Base-by-base conservation (phyloP, 129 eudicot genomes). In the Centaurea solstitialis region DNA sequence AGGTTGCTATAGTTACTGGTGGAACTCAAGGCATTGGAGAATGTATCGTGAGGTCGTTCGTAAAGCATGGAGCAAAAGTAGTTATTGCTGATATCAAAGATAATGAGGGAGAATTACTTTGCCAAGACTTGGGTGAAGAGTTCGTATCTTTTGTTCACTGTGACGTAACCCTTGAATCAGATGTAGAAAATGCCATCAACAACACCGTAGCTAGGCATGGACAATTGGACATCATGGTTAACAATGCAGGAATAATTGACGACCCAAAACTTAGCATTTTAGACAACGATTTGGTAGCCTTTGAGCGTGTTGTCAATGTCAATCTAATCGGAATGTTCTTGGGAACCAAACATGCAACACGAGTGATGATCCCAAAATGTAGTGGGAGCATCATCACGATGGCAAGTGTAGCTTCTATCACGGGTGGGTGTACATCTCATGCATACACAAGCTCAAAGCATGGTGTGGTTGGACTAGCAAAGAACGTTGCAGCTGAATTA, bases 21-120 rank as follows among this genome's bases (percentile, higher is more conserved):
- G 97, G 96, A 7, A 92, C 97, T 6, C 81, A 89, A 26, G 97
- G 97, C 26, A 93, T 93, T 18, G 97, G 96, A 20, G 96, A 93
- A 84, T 88, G 89, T 17, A 90, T 94, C 7, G 93, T 87, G 4
- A 87, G 90, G 65, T 86, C 89, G 7, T 93, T 90, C 39, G 89
- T 79, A 4, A 77, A 38, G 21, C 91, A 91, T 45, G 93, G 96
- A 15, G 93, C 96, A 8, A 76, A 80, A 53, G 93, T 91, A 0
- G 83, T 93, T 0, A 93, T 93, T 4, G 93, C 87, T 0, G 93
- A 90, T 68, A 66, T 90, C 6, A 83, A 84, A 30, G 96, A 88
- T 40, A 30, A 28, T 0, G 65, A 76, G 0, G 97, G 97, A 33
- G 76, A 37, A 37, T 78, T 79, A 18, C 35, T 92, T 4, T 87